A percentile compares a stretch with the other conserved stretches of the same genome.
Conservation (phyloP, 495 filamentous ascomycete species). For the Aspergillus olivimuriae region DNA sequence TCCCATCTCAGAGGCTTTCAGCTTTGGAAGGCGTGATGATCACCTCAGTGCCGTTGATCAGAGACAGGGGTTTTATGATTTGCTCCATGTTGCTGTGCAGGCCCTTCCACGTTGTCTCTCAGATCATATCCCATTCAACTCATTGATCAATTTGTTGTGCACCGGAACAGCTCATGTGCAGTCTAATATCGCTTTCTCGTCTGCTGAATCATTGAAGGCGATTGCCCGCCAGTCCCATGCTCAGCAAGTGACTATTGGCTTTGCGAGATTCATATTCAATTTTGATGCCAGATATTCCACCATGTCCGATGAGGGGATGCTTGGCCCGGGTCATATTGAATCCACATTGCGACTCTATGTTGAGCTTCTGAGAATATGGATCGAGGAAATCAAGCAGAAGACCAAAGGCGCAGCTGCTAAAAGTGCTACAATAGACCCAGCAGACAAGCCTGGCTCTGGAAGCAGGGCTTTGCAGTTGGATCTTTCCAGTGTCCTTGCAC, state of each 20-base stretch:
- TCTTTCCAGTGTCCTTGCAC: constrained; percentile 75
- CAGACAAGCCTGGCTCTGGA: constrained; percentile 48
- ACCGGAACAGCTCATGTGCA: constrained; percentile 96
- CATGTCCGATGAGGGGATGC: constrained; percentile 96
- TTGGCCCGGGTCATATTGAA: constrained; percentile 91
- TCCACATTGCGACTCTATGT: constrained; percentile 89
- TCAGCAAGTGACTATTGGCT: constrained; percentile 93
- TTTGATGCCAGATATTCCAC: constrained; percentile 96
- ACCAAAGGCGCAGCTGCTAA: constrained; percentile 63
- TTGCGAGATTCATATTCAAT: constrained; percentile 94
- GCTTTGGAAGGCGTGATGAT: constrained; percentile 77
- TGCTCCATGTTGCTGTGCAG: constrained; percentile 92
- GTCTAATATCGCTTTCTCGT: constrained; percentile 84
- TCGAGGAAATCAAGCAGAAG: constrained; percentile 88
- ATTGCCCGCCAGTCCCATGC: constrained; percentile 92
- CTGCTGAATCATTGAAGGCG: constrained; percentile 85
- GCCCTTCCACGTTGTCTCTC: constrained; percentile 90
- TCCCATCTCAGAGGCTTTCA: constrained; percentile 89
- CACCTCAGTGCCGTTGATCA: constrained; percentile 67
- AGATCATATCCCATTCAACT: constrained; percentile 84
- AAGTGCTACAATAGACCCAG: constrained; percentile 57
- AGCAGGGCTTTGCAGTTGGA: constrained; percentile 71
- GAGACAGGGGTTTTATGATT: constrained; percentile 90
- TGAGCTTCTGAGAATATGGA: constrained; percentile 91
- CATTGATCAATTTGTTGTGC: constrained; percentile 89